Evolutionary conservation across 768 basidiomycete species (phyloP).

Genomic region (Trametes cingulata): DNA sequence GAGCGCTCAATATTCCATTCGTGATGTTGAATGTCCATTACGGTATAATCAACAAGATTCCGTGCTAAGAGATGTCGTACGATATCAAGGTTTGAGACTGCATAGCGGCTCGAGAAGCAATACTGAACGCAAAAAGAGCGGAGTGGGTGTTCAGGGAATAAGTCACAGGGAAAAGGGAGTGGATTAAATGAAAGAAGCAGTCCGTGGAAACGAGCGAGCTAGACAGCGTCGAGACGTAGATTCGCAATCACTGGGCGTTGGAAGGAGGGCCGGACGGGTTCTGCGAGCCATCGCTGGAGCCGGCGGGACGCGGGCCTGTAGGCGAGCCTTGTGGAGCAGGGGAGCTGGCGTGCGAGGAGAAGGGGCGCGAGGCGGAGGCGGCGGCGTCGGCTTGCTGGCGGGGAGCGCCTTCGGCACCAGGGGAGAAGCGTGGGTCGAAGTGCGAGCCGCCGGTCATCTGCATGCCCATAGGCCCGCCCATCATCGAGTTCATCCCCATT

Average conservation of each 20-base stretch:
- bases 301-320: constrained; percentile 19
- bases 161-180: background rate
- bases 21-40: constrained; percentile 15
- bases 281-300: constrained; percentile 8
- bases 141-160: background rate
- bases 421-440: constrained; percentile 61
- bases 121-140: background rate
- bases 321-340: constrained; percentile 26
- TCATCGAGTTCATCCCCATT: constrained; percentile 22
- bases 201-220: constrained; percentile 10
- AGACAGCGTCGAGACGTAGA: background rate
- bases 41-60: constrained; percentile 12
- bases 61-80: constrained; percentile 8
- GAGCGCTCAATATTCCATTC: constrained; percentile 6
- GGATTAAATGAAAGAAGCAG: background rate
- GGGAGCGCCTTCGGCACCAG: constrained; percentile 24
- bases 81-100: background rate
- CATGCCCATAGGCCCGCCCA: constrained; percentile 19
- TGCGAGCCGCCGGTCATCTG: constrained; percentile 54
- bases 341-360: constrained; percentile 26
- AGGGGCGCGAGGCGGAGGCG: constrained; percentile 7
- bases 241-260: constrained; percentile 6
- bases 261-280: constrained; percentile 13
- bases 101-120: background rate
- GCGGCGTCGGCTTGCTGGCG: constrained; percentile 11